Base-by-base conservation (phyloP, 805 yeast genomes). In the Pichia paraexigua region DNA sequence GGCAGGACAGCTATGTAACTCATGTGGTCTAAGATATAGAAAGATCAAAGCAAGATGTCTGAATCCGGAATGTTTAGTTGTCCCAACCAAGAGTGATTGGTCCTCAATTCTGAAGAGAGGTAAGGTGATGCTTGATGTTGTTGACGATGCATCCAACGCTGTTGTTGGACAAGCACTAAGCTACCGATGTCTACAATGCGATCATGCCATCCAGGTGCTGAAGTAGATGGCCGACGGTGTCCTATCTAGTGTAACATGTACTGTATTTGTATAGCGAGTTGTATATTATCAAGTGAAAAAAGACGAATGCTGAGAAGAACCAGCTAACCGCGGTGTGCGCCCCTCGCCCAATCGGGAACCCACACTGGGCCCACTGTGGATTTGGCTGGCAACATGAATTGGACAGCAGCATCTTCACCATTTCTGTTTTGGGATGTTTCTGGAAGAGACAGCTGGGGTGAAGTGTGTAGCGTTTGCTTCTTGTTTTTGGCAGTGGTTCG, bases 11-110 rank as follows among this genome's bases (percentile, higher is more conserved):
- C 76, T 92, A 58, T 92, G 99, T 73, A 92, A 92, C 65, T 88
- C 97, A 1, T 92, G 99, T 70, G 99, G 99, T 1, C 73, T 92
- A 60, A 76, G 99, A 57, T 92, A 87, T 71, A 91, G 94, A 68
- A 92, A 92, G 71, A 91, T 97, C 0, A 87, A 88, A 27, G 95
- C 96, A 3, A 78, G 97, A 63, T 92, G 99, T 69, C 72, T 86
- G 47, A 85, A 87, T 59, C 68, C 74, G 2, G 63, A 69, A 20
- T 92, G 99, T 71, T 79, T 85, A 57, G 81, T 92, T 62, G 90
- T 92, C 54, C 99, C 99, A 5, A 95, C 97, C 21, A 91, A 92
- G 69, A 92, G 97, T 55, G 98, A 92, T 69, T 86, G 97, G 87
- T 79, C 89, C 5, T 73, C 87, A 35, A 91, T 91, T 92, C 84